Evolutionary conservation across 208 protist species (phyloP).

Genomic region (Giardia muris): DNA sequence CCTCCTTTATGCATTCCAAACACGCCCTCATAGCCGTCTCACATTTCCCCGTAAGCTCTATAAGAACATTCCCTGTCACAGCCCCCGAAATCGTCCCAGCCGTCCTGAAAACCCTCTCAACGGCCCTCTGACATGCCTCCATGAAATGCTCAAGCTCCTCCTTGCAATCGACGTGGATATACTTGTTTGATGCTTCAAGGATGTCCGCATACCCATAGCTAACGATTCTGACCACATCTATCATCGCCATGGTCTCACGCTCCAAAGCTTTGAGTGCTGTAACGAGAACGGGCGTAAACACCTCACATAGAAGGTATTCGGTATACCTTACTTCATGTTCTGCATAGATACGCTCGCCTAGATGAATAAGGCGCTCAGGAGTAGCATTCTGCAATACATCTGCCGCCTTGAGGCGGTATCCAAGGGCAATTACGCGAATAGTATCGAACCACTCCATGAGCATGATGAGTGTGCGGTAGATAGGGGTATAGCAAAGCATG

Average conservation of each 20-base stretch:
- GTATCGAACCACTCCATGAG: no score
- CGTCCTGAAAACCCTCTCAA: background rate
- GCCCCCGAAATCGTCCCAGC: background rate
- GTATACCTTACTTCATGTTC: background rate
- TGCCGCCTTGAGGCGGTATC: no score
- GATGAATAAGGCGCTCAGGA: no score
- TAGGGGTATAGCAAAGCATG: no score
- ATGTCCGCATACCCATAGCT: background rate
- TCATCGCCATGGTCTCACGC: background rate
- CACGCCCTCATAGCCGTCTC: background rate
- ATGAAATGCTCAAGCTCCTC: background rate
- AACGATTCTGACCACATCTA: background rate
- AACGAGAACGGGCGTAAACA: background rate
- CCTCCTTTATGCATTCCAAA: background rate
- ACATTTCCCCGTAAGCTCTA: background rate
- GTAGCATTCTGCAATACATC: no score
- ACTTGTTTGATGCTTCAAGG: background rate
- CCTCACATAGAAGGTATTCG: background rate
- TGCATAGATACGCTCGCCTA: background rate
- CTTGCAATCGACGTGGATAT: background rate
- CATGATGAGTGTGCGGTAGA: no score
- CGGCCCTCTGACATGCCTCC: background rate
- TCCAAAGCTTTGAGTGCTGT: background rate
- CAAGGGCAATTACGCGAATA: no score
- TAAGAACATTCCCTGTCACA: background rate